phyloP scores from a whole-genome alignment of 768 basidiomycete genomes.

The Trametes maxima region DNA sequence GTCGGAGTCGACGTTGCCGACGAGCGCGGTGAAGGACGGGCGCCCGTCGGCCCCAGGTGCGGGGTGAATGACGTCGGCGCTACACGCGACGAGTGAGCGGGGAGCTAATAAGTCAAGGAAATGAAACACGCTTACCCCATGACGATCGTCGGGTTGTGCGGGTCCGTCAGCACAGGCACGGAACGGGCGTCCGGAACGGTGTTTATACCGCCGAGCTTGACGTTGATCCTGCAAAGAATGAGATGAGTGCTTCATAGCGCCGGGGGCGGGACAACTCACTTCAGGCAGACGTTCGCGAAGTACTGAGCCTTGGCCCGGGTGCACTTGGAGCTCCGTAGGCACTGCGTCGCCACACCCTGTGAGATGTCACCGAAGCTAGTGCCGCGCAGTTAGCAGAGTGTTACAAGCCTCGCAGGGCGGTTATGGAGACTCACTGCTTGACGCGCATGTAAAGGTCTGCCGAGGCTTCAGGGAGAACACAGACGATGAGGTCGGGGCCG shows the following conservation, averaged over 20 bases:
- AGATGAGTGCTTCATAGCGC: neutral
- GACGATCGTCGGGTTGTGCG: slow-evolving; percentile 73
- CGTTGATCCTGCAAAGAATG: slow-evolving; percentile 60
- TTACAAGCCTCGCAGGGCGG: neutral
- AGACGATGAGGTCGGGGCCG: slow-evolving; percentile 60
- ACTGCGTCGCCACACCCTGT: slow-evolving; percentile 78
- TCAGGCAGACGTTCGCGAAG: slow-evolving; percentile 78
- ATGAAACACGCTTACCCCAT: slow-evolving; percentile 51
- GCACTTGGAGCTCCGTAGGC: slow-evolving; percentile 69
- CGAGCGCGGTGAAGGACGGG: slow-evolving; percentile 81
- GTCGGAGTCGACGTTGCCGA: slow-evolving; percentile 77
- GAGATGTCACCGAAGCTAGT: slow-evolving; percentile 73
- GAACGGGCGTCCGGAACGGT: slow-evolving; percentile 71
- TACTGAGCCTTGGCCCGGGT: slow-evolving; percentile 72
- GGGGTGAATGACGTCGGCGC: slow-evolving; percentile 85
- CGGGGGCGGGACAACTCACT: slow-evolving; percentile 47
- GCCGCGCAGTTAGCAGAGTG: neutral
- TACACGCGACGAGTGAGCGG: neutral
- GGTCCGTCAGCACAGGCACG: slow-evolving; percentile 66
- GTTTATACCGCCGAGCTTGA: slow-evolving; percentile 85
- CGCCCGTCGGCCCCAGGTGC: slow-evolving; percentile 77
- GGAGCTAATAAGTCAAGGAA: neutral
- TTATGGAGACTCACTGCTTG: slow-evolving; percentile 62
- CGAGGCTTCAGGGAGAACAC: slow-evolving; percentile 71
- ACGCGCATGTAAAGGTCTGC: slow-evolving; percentile 77